Percentiles rank a stretch among this genome's conserved stretches.
Conservation (phyloP, 139 green algal species). For the Raphidocelis subcapitata region DNA sequence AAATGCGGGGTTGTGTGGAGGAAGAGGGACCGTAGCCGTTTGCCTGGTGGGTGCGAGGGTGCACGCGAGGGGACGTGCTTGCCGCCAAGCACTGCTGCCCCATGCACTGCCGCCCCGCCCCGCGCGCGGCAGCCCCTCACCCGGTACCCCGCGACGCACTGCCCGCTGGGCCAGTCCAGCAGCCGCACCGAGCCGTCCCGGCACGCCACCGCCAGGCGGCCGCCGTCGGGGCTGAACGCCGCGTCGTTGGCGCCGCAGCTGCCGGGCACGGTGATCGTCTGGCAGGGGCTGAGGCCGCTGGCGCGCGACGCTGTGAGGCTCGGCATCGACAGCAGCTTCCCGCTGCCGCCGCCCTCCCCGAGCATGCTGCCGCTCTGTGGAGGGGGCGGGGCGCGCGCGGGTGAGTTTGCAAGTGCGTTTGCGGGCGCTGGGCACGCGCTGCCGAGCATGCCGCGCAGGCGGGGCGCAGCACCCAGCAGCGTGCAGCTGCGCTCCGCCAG, state of each 20-base stretch:
- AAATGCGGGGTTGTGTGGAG: too few relatives aligned
- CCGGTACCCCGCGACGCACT: conserved; percentile 66
- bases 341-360: conserved; percentile 11
- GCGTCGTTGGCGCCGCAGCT: conserved; percentile 66
- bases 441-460: neutral
- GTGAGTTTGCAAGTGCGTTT: neutral
- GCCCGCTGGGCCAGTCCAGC: conserved; percentile 54
- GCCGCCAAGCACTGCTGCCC: too few relatives aligned
- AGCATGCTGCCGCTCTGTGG: conserved; percentile 15
- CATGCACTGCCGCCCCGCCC: too few relatives aligned
- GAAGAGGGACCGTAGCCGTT: too few relatives aligned
- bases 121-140: conserved; percentile 25
- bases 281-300: conserved; percentile 3
- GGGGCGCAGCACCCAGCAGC: neutral
- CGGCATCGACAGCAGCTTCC: conserved; percentile 23
- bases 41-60: too few relatives aligned
- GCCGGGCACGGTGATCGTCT: conserved; percentile 15
- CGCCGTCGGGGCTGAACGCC: conserved; percentile 72
- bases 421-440: neutral
- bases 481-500: neutral
- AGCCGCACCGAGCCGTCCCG: conserved; percentile 78
- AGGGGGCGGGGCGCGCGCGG: neutral
- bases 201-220: conserved; percentile 68
- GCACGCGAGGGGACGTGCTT: too few relatives aligned
- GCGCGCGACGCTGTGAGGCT: conserved; percentile 2